These are phyloP conservation scores for Paracoccidioides lutzii DNA, from an alignment of 2,329 filamentous ascomycete genomes.

Conservation along the genomic window DNA sequence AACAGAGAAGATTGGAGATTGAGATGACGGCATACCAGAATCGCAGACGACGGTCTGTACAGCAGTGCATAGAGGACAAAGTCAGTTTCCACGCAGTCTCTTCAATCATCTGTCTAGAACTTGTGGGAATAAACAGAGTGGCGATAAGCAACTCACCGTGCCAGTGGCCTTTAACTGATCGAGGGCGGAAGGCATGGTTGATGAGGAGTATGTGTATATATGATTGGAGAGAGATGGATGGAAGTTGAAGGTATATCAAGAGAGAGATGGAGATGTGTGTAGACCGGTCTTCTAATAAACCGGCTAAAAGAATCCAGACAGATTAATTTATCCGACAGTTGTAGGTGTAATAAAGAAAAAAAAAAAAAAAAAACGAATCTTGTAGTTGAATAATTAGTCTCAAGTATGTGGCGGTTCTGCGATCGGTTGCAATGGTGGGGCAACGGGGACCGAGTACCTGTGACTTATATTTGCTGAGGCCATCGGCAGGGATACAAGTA, in stretches of 20 bases:
- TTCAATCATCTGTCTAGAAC: neutral
- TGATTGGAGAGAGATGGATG: neutral
- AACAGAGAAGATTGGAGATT: neutral
- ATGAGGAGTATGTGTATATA: conserved; percentile 5
- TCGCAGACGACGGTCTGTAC: conserved; percentile 83
- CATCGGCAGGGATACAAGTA: neutral
- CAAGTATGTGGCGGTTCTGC: conserved; percentile 9
- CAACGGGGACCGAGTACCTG: neutral
- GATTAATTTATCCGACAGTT: neutral
- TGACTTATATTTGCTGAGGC: neutral
- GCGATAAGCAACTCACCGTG: conserved; percentile 60
- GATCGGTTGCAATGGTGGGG: neutral
- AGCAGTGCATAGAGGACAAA: conserved; percentile 6
- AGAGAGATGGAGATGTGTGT: neutral
- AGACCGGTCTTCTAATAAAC: neutral
- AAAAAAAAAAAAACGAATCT: conserved; percentile 13
- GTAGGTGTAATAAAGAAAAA: conserved; percentile 10
- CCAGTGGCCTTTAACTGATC: conserved; percentile 94
- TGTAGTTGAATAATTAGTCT: conserved; percentile 16
- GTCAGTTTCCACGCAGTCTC: conserved; percentile 5
- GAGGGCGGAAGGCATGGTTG: conserved; percentile 69
- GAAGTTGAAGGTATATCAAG: neutral
- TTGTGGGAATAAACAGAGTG: neutral
- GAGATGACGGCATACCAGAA: conserved; percentile 55
- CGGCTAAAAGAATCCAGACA: neutral